Percentiles rank a stretch among this genome's conserved stretches.
Evolutionary conservation across 768 basidiomycete species (phyloP).

Genomic region (Mycena alexandri): DNA sequence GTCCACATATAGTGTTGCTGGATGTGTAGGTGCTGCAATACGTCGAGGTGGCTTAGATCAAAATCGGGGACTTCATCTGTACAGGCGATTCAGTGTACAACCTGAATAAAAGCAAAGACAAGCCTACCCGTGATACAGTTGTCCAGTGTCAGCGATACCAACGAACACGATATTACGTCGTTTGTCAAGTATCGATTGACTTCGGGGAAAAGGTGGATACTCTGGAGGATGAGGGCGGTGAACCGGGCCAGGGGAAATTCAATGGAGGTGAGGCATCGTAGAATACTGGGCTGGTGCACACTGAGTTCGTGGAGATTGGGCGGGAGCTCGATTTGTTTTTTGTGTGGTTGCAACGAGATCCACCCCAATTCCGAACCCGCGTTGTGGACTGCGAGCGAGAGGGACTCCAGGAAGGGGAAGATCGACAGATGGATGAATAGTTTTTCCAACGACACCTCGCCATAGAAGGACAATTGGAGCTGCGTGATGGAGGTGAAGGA

Average conservation of each 20-base stretch:
- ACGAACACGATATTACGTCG: neutral
- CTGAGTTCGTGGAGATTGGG: constrained; percentile 3
- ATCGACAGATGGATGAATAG: neutral
- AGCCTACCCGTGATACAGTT: neutral
- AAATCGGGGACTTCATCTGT: neutral
- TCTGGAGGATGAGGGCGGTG: constrained; percentile 2
- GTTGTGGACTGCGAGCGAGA: neutral
- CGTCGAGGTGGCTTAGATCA: neutral
- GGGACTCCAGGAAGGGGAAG: constrained; percentile 18
- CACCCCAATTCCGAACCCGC: neutral
- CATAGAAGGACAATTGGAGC: neutral
- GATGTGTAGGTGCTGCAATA: constrained; percentile 1
- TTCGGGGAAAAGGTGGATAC: neutral
- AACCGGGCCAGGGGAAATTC: neutral
- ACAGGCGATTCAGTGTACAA: neutral
- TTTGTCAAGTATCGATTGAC: constrained; percentile 4
- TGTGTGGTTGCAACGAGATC: neutral
- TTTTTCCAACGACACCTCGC: neutral
- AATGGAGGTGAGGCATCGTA: neutral
- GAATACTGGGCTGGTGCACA: neutral
- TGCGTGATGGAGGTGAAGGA: constrained; percentile 14
- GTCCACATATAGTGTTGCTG: neutral
- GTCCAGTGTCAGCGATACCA: constrained; percentile 13
- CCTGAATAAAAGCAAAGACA: too few relatives aligned
- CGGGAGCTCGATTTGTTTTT: neutral